Evolutionary conservation across 2,329 filamentous ascomycete species (phyloP).

Genomic region (Phaeosphaeria sp.): DNA sequence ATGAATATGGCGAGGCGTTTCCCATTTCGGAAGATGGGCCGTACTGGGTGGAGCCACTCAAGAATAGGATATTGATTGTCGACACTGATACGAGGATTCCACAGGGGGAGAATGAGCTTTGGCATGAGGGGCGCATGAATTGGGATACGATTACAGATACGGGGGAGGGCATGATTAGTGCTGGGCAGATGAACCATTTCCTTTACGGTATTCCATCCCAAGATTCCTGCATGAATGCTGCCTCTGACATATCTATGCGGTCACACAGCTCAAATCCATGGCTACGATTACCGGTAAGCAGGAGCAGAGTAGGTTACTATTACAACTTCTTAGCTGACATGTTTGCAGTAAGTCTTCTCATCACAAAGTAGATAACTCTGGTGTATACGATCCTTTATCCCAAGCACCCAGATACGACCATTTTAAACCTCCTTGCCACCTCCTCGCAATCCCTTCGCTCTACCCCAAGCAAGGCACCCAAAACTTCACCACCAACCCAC

Average conservation of each 20-base stretch:
- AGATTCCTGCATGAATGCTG: too few relatives aligned
- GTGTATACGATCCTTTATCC: constrained; percentile 27
- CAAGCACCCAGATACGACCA: constrained; percentile 26
- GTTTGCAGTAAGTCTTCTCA: too few relatives aligned
- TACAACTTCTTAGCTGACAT: too few relatives aligned
- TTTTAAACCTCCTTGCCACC: too few relatives aligned
- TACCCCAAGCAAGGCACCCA: too few relatives aligned
- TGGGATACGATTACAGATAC: not conserved
- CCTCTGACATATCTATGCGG: constrained; percentile 8
- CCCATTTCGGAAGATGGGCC: not conserved
- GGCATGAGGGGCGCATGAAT: not conserved
- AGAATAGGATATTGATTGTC: not conserved
- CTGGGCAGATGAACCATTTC: not conserved
- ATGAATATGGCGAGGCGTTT: not conserved
- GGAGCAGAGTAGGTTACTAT: too few relatives aligned
- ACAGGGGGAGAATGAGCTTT: not conserved
- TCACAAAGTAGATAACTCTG: too few relatives aligned
- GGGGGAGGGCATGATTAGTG: not conserved
- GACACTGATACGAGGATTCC: not conserved
- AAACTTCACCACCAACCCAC: too few relatives aligned
- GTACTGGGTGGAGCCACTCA: not conserved
- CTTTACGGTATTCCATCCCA: not conserved
- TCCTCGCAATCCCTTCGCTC: too few relatives aligned
- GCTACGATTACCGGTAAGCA: constrained; percentile 50
- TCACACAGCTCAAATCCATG: constrained; percentile 46